These are phyloP conservation scores for Ceratocystis destructans DNA, from an alignment of 2,329 filamentous ascomycete genomes.

Conservation along the genomic window DNA sequence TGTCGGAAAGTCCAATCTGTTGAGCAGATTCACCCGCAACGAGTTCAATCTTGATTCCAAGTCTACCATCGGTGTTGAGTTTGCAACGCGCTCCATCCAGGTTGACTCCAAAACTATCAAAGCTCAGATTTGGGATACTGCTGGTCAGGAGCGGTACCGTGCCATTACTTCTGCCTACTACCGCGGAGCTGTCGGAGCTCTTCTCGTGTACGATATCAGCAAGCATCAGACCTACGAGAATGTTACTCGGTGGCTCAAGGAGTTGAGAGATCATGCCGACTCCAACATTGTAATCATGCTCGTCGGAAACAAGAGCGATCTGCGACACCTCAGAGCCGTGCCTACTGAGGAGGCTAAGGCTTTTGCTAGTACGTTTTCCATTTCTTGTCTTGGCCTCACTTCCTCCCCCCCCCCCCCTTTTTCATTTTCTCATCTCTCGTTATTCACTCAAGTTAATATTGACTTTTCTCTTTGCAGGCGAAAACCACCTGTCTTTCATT, in stretches of 20 bases:
- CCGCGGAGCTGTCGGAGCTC: slow-evolving; percentile 87
- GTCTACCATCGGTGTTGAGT: slow-evolving; percentile 98
- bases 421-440: background rate
- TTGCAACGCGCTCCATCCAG: slow-evolving; percentile 95
- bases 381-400: background rate
- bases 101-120: slow-evolving; percentile 99
- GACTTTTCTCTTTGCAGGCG: slow-evolving; percentile 42
- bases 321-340: slow-evolving; percentile 92
- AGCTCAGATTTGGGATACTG: slow-evolving; percentile 99
- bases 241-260: slow-evolving; percentile 97
- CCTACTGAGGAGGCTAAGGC: slow-evolving; percentile 95
- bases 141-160: slow-evolving; percentile 95
- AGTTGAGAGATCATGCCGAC: slow-evolving; percentile 93
- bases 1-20: slow-evolving; percentile 98
- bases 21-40: slow-evolving; percentile 98
- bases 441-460: background rate
- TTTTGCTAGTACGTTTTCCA: slow-evolving; percentile 64
- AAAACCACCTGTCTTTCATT: slow-evolving; percentile 97
- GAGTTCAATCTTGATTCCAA: slow-evolving; percentile 99
- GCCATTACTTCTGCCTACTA: slow-evolving; percentile 99
- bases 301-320: slow-evolving; percentile 99
- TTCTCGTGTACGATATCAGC: slow-evolving; percentile 98
- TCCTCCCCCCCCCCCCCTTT: background rate
- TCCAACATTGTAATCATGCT: slow-evolving; percentile 99
- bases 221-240: slow-evolving; percentile 99